Conservation (phyloP, 805 yeast species). For the Debaryomyces hansenii region DNA sequence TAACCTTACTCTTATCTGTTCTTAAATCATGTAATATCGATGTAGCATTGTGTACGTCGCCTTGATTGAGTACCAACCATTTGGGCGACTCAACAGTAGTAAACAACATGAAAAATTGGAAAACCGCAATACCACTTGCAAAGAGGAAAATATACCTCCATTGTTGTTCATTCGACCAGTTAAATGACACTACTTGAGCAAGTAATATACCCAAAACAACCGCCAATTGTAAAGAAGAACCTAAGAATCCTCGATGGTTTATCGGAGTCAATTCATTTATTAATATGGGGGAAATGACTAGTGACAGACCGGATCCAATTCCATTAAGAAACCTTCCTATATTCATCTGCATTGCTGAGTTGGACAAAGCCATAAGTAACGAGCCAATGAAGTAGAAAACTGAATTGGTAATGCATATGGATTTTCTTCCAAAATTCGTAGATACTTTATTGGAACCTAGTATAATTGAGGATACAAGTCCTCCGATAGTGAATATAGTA, state of each 20-base stretch:
- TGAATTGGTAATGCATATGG: constrained; percentile 20
- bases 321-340: constrained; percentile 37
- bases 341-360: constrained; percentile 16
- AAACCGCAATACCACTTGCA: constrained; percentile 22
- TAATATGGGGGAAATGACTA: constrained; percentile 41
- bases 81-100: constrained; percentile 42
- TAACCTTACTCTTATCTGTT: constrained; percentile 28
- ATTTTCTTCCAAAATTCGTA: constrained; percentile 23
- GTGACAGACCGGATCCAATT: constrained; percentile 38
- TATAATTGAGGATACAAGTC: constrained; percentile 29
- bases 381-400: constrained; percentile 27
- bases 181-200: constrained; percentile 32
- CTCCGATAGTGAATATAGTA: constrained; percentile 38
- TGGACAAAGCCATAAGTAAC: constrained; percentile 23
- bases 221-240: constrained; percentile 38
- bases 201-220: constrained; percentile 38
- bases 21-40: constrained; percentile 26
- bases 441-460: constrained; percentile 28
- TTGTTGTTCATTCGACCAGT: constrained; percentile 34
- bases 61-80: constrained; percentile 36
- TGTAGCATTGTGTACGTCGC: constrained; percentile 29
- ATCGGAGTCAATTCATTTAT: constrained; percentile 41
- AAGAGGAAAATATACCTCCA: constrained; percentile 37
- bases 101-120: constrained; percentile 32
- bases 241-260: constrained; percentile 42